Percentiles rank a stretch among this genome's conserved stretches.
Conservation (phyloP, 1,139 yeast genomes). For the Debaryomyces psychrophilus region DNA sequence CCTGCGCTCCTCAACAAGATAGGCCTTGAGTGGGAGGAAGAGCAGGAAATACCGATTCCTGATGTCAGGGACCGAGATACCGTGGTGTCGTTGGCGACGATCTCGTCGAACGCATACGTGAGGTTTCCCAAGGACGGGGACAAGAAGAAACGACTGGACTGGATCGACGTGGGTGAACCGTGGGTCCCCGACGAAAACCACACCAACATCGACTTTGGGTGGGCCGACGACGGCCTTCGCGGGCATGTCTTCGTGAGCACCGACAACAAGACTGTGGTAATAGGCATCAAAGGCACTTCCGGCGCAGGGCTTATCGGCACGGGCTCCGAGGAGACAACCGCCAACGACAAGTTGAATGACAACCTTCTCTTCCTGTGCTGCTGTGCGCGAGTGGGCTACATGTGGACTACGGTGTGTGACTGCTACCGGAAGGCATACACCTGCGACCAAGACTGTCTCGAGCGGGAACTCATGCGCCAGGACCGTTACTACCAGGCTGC, state of each 20-base stretch:
- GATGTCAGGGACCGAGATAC: constrained; percentile 75
- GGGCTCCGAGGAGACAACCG: constrained; percentile 75
- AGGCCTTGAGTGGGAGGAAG: constrained; percentile 58
- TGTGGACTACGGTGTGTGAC: constrained; percentile 96
- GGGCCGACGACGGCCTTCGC: constrained; percentile 82
- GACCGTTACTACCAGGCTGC: constrained; percentile 86
- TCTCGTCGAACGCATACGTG: constrained; percentile 93
- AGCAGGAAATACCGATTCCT: constrained; percentile 59
- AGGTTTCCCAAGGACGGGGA: constrained; percentile 69
- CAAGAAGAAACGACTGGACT: constrained; percentile 57
- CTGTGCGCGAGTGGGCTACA: constrained; percentile 88
- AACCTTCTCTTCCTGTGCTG: constrained; percentile 91
- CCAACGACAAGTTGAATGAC: constrained; percentile 82
- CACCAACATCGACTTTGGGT: constrained; percentile 63
- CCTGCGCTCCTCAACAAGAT: constrained; percentile 45
- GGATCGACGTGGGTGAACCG: constrained; percentile 77
- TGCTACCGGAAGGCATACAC: constrained; percentile 86
- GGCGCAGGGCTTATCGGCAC: constrained; percentile 81
- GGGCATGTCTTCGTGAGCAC: constrained; percentile 86
- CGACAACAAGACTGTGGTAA: constrained; percentile 66
- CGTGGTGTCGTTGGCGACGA: constrained; percentile 72
- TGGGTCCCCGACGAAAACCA: constrained; percentile 51
- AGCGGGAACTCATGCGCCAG: constrained; percentile 68
- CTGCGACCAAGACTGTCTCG: constrained; percentile 87
- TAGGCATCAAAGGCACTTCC: constrained; percentile 90